phyloP scores from a whole-genome alignment of 768 basidiomycete species.

The Xerocomellus amylosporus region DNA sequence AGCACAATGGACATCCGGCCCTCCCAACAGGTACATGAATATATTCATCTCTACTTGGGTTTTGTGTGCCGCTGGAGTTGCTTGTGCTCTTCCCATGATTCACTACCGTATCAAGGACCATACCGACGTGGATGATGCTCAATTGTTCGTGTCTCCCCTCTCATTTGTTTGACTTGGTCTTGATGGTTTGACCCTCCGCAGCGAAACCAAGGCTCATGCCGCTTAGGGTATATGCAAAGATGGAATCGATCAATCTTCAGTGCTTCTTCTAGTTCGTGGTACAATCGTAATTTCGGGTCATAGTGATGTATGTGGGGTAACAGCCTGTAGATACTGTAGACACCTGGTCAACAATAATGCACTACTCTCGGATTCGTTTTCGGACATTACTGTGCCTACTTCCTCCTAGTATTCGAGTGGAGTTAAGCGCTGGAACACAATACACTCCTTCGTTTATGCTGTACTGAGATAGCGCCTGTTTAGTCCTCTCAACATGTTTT shows the following conservation, averaged over 20 bases:
- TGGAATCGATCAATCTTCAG: background rate
- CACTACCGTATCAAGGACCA: conserved; percentile 64
- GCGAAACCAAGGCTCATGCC: conserved; percentile 9
- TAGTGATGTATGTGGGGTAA: background rate
- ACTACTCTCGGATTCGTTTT: no score
- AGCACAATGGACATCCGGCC: background rate
- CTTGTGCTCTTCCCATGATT: conserved; percentile 74
- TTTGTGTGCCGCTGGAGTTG: conserved; percentile 60
- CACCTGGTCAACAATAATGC: no score
- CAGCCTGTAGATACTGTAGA: background rate
- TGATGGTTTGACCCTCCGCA: conserved; percentile 2
- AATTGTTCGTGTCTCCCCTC: conserved; percentile 37
- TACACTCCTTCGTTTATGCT: no score
- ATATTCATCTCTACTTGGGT: conserved; percentile 74
- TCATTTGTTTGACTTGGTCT: background rate
- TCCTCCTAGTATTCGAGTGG: no score
- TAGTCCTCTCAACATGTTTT: no score
- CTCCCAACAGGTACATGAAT: conserved; percentile 52
- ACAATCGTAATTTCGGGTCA: background rate
- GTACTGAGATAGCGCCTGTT: no score
- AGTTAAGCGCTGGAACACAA: no score
- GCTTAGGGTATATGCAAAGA: background rate
- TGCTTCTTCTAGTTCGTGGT: background rate
- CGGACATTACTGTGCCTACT: no score
- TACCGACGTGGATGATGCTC: conserved; percentile 51